Evolutionary conservation across 2,329 filamentous ascomycete species (phyloP), one percentile per base, ranked within the genome.

Genomic region (Cordyceps sp.): DNA sequence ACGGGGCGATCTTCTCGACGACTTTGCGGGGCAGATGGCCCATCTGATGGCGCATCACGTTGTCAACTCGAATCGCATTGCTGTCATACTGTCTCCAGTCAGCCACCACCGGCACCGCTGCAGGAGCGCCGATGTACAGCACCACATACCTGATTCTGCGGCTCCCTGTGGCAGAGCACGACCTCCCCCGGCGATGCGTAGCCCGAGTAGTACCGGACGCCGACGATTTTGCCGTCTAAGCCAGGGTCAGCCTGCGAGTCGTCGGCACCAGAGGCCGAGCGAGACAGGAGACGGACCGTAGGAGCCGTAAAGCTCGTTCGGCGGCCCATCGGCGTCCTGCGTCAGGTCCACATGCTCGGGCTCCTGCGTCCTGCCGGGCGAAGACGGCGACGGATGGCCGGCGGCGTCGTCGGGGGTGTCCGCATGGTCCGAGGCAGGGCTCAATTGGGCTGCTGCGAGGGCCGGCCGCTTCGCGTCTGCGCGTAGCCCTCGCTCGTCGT

Each of bases 11-110:
- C 50, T 80, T 88, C n/a, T 62, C 57, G 1, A 75, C 82, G 16
- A 83, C 46, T 1, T 55, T 61, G 10, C 71, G 62, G 6, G 80
- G 78, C 26, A 93, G 61, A 52, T 93, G 83, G 1, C 84, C 84
- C 42, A 93, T 81, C 45, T 92, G 83, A 7, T 53, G 50, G 13
- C 72, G 68, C 45, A 79, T 67, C 12, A 86, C 80, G 49, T 90
- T 92, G 43, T 80, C 66, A 2, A 92, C 70, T 5, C 73, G 69
- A 35, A 92, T 83, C 0, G 83, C 83, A 53, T 90, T 90, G 6
- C 42, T 39, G 46, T 90, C 81, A 46, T 78, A 81, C 41, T 59
- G 32, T n/a, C 15, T 12, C 20, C 5, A 7, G 28, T 33, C 27
- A 36, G 29, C 29, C 25, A 30, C 28, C n/a, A n/a, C n/a, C n/a